phyloP scores from a whole-genome alignment of 2,329 filamentous ascomycete genomes.

The Phyllosticta ampelicida region DNA sequence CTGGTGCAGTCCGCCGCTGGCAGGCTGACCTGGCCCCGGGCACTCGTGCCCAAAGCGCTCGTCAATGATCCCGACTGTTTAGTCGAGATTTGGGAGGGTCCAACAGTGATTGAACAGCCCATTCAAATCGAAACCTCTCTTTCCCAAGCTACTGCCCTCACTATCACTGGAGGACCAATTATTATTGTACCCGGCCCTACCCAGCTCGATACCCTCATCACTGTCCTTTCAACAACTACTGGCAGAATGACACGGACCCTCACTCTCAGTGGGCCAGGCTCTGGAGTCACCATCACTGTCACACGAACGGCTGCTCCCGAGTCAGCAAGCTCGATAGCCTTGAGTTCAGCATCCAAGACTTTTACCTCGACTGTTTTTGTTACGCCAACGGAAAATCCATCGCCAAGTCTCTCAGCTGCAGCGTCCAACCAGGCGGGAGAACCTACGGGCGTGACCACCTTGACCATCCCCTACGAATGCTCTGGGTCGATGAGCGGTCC shows the following conservation, averaged over 20 bases:
- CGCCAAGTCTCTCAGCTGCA: not conserved
- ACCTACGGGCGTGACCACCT: not conserved
- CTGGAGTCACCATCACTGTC: not conserved
- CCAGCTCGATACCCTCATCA: not conserved
- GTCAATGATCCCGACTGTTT: constrained; percentile 1
- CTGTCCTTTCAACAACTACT: not conserved
- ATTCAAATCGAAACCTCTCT: not conserved
- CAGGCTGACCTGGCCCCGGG: not conserved
- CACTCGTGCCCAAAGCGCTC: not conserved
- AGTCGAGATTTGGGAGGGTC: not conserved
- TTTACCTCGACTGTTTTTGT: not conserved
- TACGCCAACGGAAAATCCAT: not conserved
- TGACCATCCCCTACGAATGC: not conserved
- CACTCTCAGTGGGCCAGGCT: not conserved
- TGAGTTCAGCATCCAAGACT: not conserved
- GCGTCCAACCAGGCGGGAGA: not conserved
- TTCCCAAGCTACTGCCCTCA: not conserved
- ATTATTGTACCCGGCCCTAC: not conserved
- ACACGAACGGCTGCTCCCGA: not conserved
- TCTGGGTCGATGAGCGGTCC: not conserved
- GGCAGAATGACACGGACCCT: not conserved
- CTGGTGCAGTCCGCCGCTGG: not conserved
- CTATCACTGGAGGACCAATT: not conserved
- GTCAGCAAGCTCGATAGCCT: not conserved
- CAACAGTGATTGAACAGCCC: constrained; percentile 2